A percentile compares a stretch with the other conserved stretches of the same genome.
Conservation (phyloP, 2,329 filamentous ascomycete genomes). For the Xylariaceae sp. region DNA sequence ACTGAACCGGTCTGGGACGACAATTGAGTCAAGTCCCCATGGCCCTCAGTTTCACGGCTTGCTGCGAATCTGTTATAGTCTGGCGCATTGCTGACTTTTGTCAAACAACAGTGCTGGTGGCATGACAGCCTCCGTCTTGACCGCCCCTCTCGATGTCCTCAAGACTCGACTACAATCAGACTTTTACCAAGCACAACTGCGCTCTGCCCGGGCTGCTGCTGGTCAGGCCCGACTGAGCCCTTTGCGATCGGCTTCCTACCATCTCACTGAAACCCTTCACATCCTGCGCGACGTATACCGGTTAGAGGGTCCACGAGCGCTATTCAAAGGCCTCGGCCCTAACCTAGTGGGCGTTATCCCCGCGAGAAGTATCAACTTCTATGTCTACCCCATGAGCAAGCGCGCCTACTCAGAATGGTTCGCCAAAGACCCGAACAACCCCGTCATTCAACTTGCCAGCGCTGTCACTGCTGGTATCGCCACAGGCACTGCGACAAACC, state of each 20-base stretch:
- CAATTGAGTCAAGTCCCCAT: neutral
- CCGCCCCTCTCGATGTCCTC: conserved; percentile 86
- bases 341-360: conserved; percentile 88
- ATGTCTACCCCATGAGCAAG: conserved; percentile 88
- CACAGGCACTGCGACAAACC: conserved; percentile 88
- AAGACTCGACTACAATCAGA: conserved; percentile 92
- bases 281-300: conserved; percentile 77
- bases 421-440: conserved; percentile 63
- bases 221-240: conserved; percentile 56
- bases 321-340: conserved; percentile 90
- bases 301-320: conserved; percentile 74
- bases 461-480: conserved; percentile 74
- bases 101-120: conserved; percentile 64
- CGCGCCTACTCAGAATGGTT: conserved; percentile 69
- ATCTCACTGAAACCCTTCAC: conserved; percentile 79
- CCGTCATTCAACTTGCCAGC: conserved; percentile 72
- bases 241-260: conserved; percentile 60
- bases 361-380: conserved; percentile 89
- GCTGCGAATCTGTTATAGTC: too few species aligned
- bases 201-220: conserved; percentile 58
- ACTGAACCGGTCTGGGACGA: neutral
- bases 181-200: conserved; percentile 83
- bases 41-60: too few species aligned
- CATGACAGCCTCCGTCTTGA: conserved; percentile 89
- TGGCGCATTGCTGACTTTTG: conserved; percentile 11